phyloP scores from a whole-genome alignment of 2,329 filamentous ascomycete species.

The Paramyrothecium roridum region DNA sequence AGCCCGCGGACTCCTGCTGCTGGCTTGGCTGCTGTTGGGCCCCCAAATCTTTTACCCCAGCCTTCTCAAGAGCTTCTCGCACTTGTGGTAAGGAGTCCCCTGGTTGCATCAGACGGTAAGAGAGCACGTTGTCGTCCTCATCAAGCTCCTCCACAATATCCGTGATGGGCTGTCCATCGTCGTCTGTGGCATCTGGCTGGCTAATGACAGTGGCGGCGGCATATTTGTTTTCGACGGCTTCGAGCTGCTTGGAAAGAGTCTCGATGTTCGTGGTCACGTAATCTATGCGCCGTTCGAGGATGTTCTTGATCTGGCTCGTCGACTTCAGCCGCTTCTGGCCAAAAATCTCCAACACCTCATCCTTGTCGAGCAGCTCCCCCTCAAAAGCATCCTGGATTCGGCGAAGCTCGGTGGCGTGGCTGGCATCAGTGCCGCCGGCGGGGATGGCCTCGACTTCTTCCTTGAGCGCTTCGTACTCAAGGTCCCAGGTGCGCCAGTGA shows the following conservation, averaged over 20 bases:
- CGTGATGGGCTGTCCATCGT: constrained; percentile 72
- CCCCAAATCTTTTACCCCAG: constrained; percentile 57
- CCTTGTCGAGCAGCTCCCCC: constrained; percentile 59
- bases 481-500: constrained; percentile 88
- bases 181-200: constrained; percentile 60
- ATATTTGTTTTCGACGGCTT: constrained; percentile 66
- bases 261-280: constrained; percentile 83
- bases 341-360: constrained; percentile 49
- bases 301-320: constrained; percentile 52
- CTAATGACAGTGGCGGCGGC: constrained; percentile 58
- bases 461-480: constrained; percentile 86
- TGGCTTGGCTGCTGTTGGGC: constrained; percentile 1
- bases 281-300: constrained; percentile 71
- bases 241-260: constrained; percentile 70
- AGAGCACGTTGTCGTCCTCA: constrained; percentile 82
- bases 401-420: constrained; percentile 47
- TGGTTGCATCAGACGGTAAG: constrained; percentile 62
- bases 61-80: constrained; percentile 70
- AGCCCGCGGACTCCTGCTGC: background rate
- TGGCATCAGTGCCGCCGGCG: constrained; percentile 28
- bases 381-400: constrained; percentile 57
- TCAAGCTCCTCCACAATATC: constrained; percentile 93
- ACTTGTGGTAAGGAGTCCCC: constrained; percentile 66
- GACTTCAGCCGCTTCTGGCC: constrained; percentile 23
- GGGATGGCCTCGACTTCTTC: constrained; percentile 68